Conservation (phyloP, 345 rosid species). For the Rhizophora mangle region DNA sequence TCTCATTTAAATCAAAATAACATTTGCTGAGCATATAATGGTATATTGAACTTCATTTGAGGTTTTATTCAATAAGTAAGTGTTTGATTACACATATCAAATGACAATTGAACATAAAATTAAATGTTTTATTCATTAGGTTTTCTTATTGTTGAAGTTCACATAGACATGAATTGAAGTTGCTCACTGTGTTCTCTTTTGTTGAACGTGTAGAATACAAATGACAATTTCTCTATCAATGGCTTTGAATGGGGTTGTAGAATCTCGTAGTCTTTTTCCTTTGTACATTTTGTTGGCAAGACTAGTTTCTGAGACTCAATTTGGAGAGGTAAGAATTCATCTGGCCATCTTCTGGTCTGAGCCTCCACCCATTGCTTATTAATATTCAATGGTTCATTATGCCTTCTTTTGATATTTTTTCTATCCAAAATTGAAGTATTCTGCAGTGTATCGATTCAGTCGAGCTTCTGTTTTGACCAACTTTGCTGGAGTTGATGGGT, state of each 20-base stretch:
- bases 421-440: slow-evolving; percentile 57
- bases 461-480: slow-evolving; percentile 74
- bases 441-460: slow-evolving; percentile 84
- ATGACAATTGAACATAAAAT: too few relatives aligned
- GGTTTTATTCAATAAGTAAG: background rate
- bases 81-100: too few relatives aligned
- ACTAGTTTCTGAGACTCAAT: slow-evolving; percentile 50
- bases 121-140: too few relatives aligned
- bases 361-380: too few relatives aligned
- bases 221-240: slow-evolving; percentile 58
- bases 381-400: too few relatives aligned
- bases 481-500: slow-evolving; percentile 66
- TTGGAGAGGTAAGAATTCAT: slow-evolving; percentile 52
- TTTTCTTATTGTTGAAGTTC: slow-evolving; percentile 12
- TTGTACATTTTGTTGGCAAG: slow-evolving; percentile 79
- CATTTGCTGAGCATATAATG: too few relatives aligned
- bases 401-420: slow-evolving; percentile 18
- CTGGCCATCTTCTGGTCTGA: background rate
- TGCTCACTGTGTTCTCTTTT: slow-evolving; percentile 17
- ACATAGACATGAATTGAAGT: slow-evolving; percentile 16
- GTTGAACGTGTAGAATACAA: slow-evolving; percentile 59
- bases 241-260: slow-evolving; percentile 48
- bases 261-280: slow-evolving; percentile 59
- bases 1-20: too few relatives aligned
- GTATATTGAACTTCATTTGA: background rate